These are phyloP conservation scores for Coemansia pectinata DNA, from an alignment of 192 early-diverging fungal species.

Conservation along the genomic window DNA sequence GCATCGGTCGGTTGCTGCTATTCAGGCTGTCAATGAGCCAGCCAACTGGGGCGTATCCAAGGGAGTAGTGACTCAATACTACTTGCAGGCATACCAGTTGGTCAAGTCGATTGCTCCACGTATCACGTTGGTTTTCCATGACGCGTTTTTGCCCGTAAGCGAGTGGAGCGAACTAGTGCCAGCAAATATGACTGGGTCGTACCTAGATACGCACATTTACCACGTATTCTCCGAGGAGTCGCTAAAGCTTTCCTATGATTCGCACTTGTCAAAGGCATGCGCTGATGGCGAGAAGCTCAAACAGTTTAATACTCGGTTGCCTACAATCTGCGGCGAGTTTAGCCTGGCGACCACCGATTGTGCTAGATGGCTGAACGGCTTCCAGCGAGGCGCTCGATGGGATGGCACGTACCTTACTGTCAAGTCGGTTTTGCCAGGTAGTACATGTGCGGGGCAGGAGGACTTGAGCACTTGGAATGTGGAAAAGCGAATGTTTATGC, in stretches of 20 bases:
- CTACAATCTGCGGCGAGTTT: constrained; percentile 72
- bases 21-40: constrained; percentile 56
- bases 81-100: constrained; percentile 28
- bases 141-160: constrained; percentile 44
- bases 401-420: constrained; percentile 59
- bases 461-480: constrained; percentile 36
- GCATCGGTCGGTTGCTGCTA: constrained; percentile 27
- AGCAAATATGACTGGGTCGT: constrained; percentile 26
- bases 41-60: constrained; percentile 55
- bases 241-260: constrained; percentile 16
- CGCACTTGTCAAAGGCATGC: constrained; percentile 40
- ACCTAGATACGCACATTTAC: constrained; percentile 57
- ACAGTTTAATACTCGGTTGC: constrained; percentile 30
- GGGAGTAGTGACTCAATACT: constrained; percentile 34
- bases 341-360: constrained; percentile 74
- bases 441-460: constrained; percentile 28
- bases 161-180: constrained; percentile 46
- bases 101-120: constrained; percentile 41
- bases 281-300: constrained; percentile 30
- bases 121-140: constrained; percentile 37
- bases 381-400: constrained; percentile 61
- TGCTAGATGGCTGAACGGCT: constrained; percentile 69
- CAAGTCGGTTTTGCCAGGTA: constrained; percentile 3
- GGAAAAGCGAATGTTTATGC: constrained; percentile 54
- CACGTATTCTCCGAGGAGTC: constrained; percentile 48